Evolutionary conservation across 192 early-diverging fungal species (phyloP).

Genomic region (Diversispora eburnea): DNA sequence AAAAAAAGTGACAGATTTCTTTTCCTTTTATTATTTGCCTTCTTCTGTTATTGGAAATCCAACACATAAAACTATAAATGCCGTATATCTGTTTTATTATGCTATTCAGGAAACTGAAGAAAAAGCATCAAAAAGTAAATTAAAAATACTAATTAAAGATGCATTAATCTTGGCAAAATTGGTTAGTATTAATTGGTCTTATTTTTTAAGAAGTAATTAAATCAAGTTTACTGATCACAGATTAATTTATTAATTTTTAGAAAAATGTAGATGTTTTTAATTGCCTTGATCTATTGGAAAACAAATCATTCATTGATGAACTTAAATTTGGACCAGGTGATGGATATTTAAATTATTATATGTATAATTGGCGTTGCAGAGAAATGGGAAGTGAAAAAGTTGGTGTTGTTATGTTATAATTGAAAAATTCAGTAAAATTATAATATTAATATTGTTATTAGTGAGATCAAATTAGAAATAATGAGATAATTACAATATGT

Average conservation of each 20-base stretch:
- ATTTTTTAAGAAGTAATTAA: neutral
- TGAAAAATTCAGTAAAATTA: neutral
- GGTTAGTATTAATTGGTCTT: neutral
- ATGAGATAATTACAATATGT: no score
- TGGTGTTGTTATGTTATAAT: slow-evolving; percentile 87
- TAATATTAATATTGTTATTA: no score
- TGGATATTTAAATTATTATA: slow-evolving; percentile 91
- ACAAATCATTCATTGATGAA: slow-evolving; percentile 70
- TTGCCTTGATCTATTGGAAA: slow-evolving; percentile 90
- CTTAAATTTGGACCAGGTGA: slow-evolving; percentile 93
- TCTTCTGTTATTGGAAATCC: slow-evolving; percentile 81
- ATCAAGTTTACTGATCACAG: neutral
- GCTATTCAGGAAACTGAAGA: slow-evolving; percentile 47
- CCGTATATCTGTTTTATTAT: slow-evolving; percentile 97
- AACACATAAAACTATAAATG: slow-evolving; percentile 71
- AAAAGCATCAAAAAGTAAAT: slow-evolving; percentile 50
- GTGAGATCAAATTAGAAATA: no score
- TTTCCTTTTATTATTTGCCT: slow-evolving; percentile 95
- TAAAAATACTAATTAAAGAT: slow-evolving; percentile 69
- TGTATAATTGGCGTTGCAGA: slow-evolving; percentile 92
- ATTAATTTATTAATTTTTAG: slow-evolving; percentile 29
- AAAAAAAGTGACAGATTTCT: slow-evolving; percentile 78
- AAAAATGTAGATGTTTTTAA: slow-evolving; percentile 93
- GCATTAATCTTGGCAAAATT: slow-evolving; percentile 71
- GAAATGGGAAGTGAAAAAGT: slow-evolving; percentile 64